Base-by-base conservation (phyloP, 2,329 filamentous ascomycete species). In the Mycosphaerella sp. region DNA sequence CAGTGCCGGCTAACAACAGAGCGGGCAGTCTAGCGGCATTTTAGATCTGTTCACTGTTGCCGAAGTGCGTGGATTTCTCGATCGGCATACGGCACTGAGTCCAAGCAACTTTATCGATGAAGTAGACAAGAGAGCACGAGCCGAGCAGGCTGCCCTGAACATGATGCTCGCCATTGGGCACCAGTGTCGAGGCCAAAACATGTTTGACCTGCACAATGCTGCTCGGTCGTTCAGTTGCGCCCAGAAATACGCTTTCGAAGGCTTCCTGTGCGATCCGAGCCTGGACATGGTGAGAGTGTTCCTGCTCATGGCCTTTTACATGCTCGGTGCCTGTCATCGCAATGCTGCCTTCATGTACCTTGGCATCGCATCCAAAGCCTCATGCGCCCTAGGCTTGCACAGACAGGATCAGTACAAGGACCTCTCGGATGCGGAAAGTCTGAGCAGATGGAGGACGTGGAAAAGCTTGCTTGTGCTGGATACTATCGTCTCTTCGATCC, bases 331-430 rank as follows among this genome's bases (percentile, higher is more conserved):
- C 3, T 82, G 79, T 46, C 76, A 77, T 28, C 70, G 79, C 7
- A 82, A 82, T 50, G 73, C 79, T 0, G 80, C 80, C 0, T 84
- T 81, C 47, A 81, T 84, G 77, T 83, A 83, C 49, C 63, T 84
- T 2, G 80, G 80, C 0, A 75, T 83, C 7, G 80, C 80, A 1
- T 71, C 76, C 0, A 75, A 78, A 47, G 77, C 79, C 0, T 79
- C 80, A 0, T 75, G 77, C 3, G 77, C 79, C 0, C 59, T 84
- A 0, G 81, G 80, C 0, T 59, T 83, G 6, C 79, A 82, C 66
- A 67, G 63, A 47, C 55, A 54, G 37, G 58, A 57, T 25, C 58
- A 56, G 25, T 49, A 58, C 36, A 54, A 53, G 18, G 57, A 50
- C 9, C 47, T 61, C 7, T 53, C 52, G 6, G 42, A 48, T 6